phyloP scores from a whole-genome alignment of 805 yeast genomes.

The Monosporozyma siamensis region DNA sequence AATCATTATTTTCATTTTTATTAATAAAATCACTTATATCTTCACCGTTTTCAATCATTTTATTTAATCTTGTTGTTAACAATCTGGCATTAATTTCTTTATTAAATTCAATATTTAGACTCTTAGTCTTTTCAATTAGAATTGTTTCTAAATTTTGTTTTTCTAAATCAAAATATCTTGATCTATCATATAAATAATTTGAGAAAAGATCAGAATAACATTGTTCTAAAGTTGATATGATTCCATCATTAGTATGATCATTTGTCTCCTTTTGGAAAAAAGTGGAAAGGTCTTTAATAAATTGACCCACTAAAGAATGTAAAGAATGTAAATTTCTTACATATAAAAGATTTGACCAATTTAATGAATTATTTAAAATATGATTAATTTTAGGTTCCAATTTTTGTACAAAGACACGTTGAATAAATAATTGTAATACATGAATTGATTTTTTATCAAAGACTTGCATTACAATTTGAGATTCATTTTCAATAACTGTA shows the following conservation, averaged over 20 bases:
- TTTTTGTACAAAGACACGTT: slow-evolving; percentile 69
- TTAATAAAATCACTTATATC: slow-evolving; percentile 2
- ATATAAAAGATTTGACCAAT: slow-evolving; percentile 59
- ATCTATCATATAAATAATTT: slow-evolving; percentile 53
- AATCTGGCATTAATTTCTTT: slow-evolving; percentile 23
- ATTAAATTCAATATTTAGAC: slow-evolving; percentile 28
- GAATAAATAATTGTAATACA: slow-evolving; percentile 62
- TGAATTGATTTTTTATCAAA: slow-evolving; percentile 55
- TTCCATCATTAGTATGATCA: slow-evolving; percentile 20
- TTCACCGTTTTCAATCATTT: slow-evolving; percentile 15
- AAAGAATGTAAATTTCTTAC: slow-evolving; percentile 64
- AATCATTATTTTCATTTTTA: background rate
- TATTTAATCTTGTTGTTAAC: slow-evolving; percentile 24
- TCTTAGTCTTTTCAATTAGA: slow-evolving; percentile 26
- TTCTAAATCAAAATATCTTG: slow-evolving; percentile 60
- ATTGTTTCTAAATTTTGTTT: slow-evolving; percentile 50
- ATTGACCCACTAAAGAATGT: slow-evolving; percentile 47
- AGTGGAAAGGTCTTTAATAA: slow-evolving; percentile 56
- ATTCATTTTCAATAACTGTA: slow-evolving; percentile 58
- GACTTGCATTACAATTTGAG: slow-evolving; percentile 61
- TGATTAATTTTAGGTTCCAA: slow-evolving; percentile 47
- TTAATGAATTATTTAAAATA: slow-evolving; percentile 52
- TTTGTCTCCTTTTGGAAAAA: slow-evolving; percentile 40
- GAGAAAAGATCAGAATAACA: slow-evolving; percentile 64
- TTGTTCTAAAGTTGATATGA: slow-evolving; percentile 50